phyloP scores from a whole-genome alignment of 257 asterid species.

The Solanum chmielewskii region DNA sequence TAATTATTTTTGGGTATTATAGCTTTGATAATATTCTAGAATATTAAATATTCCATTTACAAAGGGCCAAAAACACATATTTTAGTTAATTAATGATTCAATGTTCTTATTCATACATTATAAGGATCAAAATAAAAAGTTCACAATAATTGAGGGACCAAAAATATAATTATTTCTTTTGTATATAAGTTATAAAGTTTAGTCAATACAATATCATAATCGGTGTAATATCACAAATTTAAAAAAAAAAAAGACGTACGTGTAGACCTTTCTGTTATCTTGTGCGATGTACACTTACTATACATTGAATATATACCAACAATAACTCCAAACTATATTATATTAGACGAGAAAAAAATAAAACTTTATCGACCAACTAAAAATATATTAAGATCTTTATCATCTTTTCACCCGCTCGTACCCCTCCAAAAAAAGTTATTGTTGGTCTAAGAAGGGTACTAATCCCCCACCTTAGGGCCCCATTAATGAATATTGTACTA shows the following conservation, averaged over 20 bases:
- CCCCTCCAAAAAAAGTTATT: neutral
- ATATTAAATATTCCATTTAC: neutral
- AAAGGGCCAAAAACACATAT: neutral
- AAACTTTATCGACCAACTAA: neutral
- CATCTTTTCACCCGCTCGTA: neutral
- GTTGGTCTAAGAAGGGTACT: neutral
- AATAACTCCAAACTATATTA: neutral
- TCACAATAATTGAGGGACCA: neutral
- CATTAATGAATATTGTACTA: constrained; percentile 7
- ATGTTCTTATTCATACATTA: neutral
- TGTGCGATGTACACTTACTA: neutral
- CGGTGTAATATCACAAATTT: no score
- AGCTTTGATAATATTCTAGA: neutral
- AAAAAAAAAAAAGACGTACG: neutral
- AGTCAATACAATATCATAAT: neutral
- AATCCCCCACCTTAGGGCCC: constrained; percentile 13
- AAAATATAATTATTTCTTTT: neutral
- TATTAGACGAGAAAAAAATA: neutral
- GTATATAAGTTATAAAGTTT: neutral
- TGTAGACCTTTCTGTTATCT: neutral
- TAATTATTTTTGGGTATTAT: neutral
- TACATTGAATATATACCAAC: neutral
- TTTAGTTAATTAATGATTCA: neutral
- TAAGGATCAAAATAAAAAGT: neutral
- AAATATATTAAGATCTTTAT: neutral